These are phyloP conservation scores for Achaetomiella virescens DNA, from an alignment of 495 filamentous ascomycete species.

Conservation along the genomic window DNA sequence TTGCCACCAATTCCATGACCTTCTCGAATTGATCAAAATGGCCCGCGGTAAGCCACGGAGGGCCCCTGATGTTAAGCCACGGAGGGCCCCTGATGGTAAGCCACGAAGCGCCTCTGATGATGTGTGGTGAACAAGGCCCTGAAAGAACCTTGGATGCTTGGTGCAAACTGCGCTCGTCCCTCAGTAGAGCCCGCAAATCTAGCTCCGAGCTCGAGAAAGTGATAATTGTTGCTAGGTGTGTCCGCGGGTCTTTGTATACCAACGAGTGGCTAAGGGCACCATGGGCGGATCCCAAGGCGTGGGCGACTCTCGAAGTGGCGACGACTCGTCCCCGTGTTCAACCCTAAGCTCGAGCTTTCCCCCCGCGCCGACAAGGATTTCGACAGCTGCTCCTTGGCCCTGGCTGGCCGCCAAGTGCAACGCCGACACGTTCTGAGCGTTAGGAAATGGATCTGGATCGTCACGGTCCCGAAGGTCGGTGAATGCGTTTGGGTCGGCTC, in stretches of 20 bases:
- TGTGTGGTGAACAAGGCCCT: too few relatives aligned
- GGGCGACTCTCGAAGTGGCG: too few relatives aligned
- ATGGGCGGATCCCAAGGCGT: too few relatives aligned
- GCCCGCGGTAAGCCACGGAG: not conserved
- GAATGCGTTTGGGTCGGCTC: not conserved
- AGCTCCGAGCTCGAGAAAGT: not conserved
- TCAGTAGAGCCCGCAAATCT: not conserved
- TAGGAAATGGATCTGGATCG: too few relatives aligned
- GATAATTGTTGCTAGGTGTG: not conserved
- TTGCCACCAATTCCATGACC: not conserved
- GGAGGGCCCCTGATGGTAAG: not conserved
- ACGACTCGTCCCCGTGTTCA: not conserved
- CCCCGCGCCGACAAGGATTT: not conserved
- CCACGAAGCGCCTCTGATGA: not conserved
- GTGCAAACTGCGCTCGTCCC: not conserved
- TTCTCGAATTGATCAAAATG: not conserved
- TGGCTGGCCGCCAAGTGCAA: not conserved
- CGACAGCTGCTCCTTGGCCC: not conserved
- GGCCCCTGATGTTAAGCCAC: not conserved
- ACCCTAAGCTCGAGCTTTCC: not conserved
- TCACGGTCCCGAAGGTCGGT: not conserved
- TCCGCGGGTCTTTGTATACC: not conserved
- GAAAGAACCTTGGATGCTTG: too few relatives aligned
- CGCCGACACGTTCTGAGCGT: not conserved
- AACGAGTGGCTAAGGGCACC: too few relatives aligned